Base-by-base conservation (phyloP, 257 asterid genomes). In the Striga asiatica region DNA sequence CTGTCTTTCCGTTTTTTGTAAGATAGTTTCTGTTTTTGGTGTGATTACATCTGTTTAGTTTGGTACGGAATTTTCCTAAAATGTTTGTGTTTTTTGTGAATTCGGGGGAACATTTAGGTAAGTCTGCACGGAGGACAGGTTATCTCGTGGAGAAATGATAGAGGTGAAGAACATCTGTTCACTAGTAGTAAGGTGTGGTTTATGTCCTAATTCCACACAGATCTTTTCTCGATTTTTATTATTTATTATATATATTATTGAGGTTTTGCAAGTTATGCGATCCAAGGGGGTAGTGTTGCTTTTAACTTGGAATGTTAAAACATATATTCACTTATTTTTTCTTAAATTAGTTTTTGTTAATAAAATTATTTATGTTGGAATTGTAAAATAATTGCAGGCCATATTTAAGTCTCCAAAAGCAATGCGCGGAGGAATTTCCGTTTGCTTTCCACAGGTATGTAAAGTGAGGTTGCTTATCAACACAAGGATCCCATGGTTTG, bases 61-160 rank as follows among this genome's bases (percentile, higher is more conserved):
- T 56, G 41, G 20, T 27, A 45, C 37, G 42, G 11, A 20, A 14
- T 32, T 62, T 65, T 37, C 5, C 64, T 25, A 8, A 56, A 24
- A 2, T 14, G 38, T 61, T 69, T 11, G n/a, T 39, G 31, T 18
- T 27, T 31, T n/a, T 25, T 53, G 59, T 53, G 48, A 29, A 38
- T 68, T 50, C 53, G 25, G 13, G 43, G 18, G 46, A 70, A 27
- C 46, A 49, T 18, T 41, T 76, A 91, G 98, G 88, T 91, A 29
- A 87, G 95, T 74, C 63, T 91, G 80, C 80, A 78, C 6, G 98
- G 98, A 52, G 98, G 88, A 58, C 95, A 84, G 69, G 89, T 91
- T 56, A 71, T 83, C 64, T 91, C 98, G 0, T 91, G 98, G 98
- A 75, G 94, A 74, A 84, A 80, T 57, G 89, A 74, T 37, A 79